These are phyloP conservation scores for Venturia effusa DNA, from an alignment of 2,329 filamentous ascomycete species.

Conservation along the genomic window DNA sequence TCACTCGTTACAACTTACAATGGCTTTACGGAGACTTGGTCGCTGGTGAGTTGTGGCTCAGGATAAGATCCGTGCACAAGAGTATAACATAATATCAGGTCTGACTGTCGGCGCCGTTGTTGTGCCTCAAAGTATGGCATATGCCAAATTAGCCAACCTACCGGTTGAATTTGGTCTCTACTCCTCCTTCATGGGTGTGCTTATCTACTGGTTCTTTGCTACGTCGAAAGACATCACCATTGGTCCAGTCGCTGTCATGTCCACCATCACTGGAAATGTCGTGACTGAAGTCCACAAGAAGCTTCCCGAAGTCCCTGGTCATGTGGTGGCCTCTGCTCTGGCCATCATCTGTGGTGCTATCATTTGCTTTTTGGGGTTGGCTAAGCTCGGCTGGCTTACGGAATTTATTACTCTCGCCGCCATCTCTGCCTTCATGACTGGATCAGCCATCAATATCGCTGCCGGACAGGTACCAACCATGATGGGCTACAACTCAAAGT, in stretches of 20 bases:
- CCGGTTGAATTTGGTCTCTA: slow-evolving; percentile 74
- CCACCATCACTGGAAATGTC: slow-evolving; percentile 73
- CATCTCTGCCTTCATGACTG: slow-evolving; percentile 94
- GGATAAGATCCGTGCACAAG: not conserved
- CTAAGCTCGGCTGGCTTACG: slow-evolving; percentile 79
- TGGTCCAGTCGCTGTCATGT: slow-evolving; percentile 89
- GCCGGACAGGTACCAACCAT: slow-evolving; percentile 70
- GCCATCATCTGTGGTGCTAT: slow-evolving; percentile 69
- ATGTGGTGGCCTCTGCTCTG: slow-evolving; percentile 67
- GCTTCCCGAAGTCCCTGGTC: slow-evolving; percentile 47
- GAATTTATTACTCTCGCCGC: slow-evolving; percentile 86
- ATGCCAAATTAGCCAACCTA: slow-evolving; percentile 70
- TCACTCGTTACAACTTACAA: slow-evolving; percentile 73
- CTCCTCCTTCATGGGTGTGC: slow-evolving; percentile 87
- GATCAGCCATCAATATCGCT: slow-evolving; percentile 81
- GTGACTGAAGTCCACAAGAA: slow-evolving; percentile 50
- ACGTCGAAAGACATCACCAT: slow-evolving; percentile 98
- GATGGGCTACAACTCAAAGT: slow-evolving; percentile 59
- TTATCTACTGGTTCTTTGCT: slow-evolving; percentile 94
- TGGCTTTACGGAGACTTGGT: slow-evolving; percentile 87
- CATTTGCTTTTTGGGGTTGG: slow-evolving; percentile 65
- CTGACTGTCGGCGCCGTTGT: slow-evolving; percentile 67
- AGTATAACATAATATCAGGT: slow-evolving; percentile 28
- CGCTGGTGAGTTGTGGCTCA: slow-evolving; percentile 49
- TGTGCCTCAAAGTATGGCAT: slow-evolving; percentile 91